A percentile compares a stretch with the other conserved stretches of the same genome.
Conservation (phyloP, 1,284 basidiomycete genomes). For the Ustilago sp. region DNA sequence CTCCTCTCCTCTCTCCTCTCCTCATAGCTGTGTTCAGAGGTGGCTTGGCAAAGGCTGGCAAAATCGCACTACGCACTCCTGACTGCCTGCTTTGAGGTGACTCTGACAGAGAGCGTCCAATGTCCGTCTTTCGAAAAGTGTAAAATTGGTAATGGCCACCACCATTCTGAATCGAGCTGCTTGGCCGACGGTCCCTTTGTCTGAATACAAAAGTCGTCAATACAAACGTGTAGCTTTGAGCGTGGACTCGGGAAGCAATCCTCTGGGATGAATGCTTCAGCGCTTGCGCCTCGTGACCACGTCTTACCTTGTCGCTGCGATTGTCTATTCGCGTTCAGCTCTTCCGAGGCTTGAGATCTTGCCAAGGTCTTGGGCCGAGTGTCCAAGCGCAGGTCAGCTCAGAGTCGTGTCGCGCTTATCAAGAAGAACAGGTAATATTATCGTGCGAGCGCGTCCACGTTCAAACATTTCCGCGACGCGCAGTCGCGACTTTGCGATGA, state of each 20-base stretch:
- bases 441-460: constrained; percentile 1
- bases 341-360: no score
- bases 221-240: background rate
- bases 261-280: no score
- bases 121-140: background rate
- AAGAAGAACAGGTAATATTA: background rate
- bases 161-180: background rate
- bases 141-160: background rate
- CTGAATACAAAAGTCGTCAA: background rate
- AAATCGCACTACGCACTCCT: background rate
- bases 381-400: no score
- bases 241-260: background rate
- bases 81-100: background rate
- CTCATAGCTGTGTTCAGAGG: background rate
- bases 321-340: no score
- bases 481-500: background rate
- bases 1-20: background rate
- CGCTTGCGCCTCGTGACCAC: no score
- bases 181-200: background rate
- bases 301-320: no score
- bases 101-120: background rate
- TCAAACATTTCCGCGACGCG: constrained; percentile 4
- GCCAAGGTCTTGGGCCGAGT: no score
- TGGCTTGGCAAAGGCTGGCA: background rate
- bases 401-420: no score